phyloP scores from a whole-genome alignment of 225 moss, liverwort and hornwort species.

The Anthoceros angustus region DNA sequence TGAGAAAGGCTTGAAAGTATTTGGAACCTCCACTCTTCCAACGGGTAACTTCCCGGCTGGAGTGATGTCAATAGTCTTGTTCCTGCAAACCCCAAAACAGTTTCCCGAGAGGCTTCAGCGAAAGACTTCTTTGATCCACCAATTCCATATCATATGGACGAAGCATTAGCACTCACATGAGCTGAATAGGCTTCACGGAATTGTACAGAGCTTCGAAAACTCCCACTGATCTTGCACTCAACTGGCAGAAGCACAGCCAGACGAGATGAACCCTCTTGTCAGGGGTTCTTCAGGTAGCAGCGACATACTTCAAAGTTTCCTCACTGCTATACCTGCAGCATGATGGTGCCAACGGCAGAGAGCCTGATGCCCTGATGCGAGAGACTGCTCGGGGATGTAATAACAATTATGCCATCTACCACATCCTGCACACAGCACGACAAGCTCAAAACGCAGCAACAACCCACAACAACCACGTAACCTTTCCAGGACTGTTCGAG shows the following conservation, averaged over 20 bases:
- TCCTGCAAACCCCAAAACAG: slow-evolving; percentile 14
- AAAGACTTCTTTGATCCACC: neutral
- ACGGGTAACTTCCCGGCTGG: slow-evolving; percentile 28
- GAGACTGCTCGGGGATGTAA: slow-evolving; percentile 45
- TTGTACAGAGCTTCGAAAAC: slow-evolving; percentile 86
- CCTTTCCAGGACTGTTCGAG: too few species aligned
- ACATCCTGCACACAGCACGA: slow-evolving; percentile 32
- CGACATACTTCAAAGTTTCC: neutral
- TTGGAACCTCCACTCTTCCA: slow-evolving; percentile 28
- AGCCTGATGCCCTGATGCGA: slow-evolving; percentile 82
- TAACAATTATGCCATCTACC: slow-evolving; percentile 57
- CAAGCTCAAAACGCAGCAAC: neutral
- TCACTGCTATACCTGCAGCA: slow-evolving; percentile 57
- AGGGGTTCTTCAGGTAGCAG: neutral
- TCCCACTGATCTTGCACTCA: slow-evolving; percentile 89
- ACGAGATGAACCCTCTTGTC: neutral
- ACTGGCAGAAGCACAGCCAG: slow-evolving; percentile 20
- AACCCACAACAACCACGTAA: too few species aligned
- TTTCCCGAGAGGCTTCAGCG: neutral
- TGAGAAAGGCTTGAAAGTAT: neutral
- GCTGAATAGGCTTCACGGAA: slow-evolving; percentile 84
- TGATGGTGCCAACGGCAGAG: slow-evolving; percentile 65
- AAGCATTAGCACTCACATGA: slow-evolving; percentile 47
- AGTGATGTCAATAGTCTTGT: slow-evolving; percentile 38
- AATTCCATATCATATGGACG: neutral